phyloP scores from a whole-genome alignment of 345 rosid species.

The Ceriops decandra region DNA sequence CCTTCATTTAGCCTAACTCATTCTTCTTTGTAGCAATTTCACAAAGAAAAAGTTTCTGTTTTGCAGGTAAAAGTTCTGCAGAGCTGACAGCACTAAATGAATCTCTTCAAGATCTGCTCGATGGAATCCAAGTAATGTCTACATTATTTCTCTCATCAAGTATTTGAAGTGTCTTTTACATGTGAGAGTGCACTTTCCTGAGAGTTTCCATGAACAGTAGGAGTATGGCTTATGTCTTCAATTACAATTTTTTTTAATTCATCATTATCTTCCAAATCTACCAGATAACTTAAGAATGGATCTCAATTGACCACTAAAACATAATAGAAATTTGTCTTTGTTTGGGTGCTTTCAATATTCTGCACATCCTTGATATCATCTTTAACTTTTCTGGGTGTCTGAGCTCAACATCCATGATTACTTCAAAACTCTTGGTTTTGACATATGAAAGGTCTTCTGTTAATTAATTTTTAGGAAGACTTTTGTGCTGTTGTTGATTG shows the following conservation, averaged over 20 bases:
- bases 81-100: conserved; percentile 81
- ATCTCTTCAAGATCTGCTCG: conserved; percentile 93
- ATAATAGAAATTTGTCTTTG: too few species aligned
- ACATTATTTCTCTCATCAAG: neutral
- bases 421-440: conserved; percentile 9
- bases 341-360: too few species aligned
- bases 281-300: too few species aligned
- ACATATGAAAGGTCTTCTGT: conserved; percentile 11
- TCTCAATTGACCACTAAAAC: too few species aligned
- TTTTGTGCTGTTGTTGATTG: conserved; percentile 98
- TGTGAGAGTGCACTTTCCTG: too few species aligned
- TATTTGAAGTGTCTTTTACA: too few species aligned
- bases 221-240: too few species aligned
- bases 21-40: conserved; percentile 10
- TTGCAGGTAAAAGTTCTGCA: conserved; percentile 67
- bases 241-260: too few species aligned
- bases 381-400: neutral
- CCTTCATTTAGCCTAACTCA: conserved; percentile 13
- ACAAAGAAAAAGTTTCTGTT: conserved; percentile 14
- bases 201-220: too few species aligned
- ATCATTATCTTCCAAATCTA: too few species aligned
- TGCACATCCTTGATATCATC: too few species aligned
- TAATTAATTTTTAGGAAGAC: conserved; percentile 68
- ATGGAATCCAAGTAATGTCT: conserved; percentile 82
- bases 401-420: conserved; percentile 1